phyloP scores from a whole-genome alignment of 441 rosid genomes.

The Caryocar brasiliense region DNA sequence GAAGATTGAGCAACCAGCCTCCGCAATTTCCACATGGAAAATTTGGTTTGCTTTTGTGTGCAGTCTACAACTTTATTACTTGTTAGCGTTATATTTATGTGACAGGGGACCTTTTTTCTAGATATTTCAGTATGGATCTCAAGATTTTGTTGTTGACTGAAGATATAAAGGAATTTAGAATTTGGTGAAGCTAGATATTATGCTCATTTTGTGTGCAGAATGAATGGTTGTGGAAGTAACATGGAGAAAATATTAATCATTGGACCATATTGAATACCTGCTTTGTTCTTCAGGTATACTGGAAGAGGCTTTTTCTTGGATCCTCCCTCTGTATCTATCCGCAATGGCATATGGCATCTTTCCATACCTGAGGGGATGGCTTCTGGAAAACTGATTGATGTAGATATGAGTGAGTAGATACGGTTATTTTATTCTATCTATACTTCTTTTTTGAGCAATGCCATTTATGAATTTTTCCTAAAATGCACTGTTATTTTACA shows the following conservation, averaged over 20 bases:
- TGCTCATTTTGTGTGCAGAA: too few species aligned
- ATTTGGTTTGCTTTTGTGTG: too few species aligned
- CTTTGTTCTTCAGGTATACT: slow-evolving; percentile 79
- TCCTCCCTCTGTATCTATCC: slow-evolving; percentile 70
- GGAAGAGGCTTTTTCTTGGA: slow-evolving; percentile 89
- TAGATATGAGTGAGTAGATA: slow-evolving; percentile 34
- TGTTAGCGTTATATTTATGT: too few species aligned
- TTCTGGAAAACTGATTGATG: slow-evolving; percentile 16
- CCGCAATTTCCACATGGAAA: too few species aligned
- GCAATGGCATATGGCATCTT: slow-evolving; percentile 52
- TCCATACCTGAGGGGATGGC: slow-evolving; percentile 48
- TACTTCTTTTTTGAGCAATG: not conserved
- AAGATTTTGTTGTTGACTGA: too few species aligned
- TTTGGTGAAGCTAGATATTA: too few species aligned
- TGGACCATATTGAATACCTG: not conserved
- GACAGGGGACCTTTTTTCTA: too few species aligned
- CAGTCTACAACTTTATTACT: too few species aligned
- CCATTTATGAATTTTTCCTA: slow-evolving; percentile 6
- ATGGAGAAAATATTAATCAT: not conserved
- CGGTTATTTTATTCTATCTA: not conserved
- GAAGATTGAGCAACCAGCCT: too few species aligned
- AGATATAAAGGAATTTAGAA: too few species aligned
- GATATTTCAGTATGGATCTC: too few species aligned
- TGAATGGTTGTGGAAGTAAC: too few species aligned
- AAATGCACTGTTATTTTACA: slow-evolving; percentile 25